Conservation (phyloP, 176 grass and related monocot species). For the Triticum monococcum region DNA sequence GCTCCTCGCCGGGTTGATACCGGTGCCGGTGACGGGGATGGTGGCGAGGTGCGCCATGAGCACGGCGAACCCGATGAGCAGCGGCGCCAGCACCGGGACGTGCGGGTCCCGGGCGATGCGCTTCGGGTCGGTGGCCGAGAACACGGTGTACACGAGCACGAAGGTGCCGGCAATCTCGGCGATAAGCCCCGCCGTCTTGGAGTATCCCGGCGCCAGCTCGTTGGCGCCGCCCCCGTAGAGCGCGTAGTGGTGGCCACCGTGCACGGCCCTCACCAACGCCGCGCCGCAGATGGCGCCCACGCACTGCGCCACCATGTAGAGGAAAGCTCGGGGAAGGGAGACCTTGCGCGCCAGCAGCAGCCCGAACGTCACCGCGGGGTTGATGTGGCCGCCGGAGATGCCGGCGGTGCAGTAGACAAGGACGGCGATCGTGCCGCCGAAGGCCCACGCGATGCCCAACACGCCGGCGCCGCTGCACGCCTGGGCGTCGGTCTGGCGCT, state of each 20-base stretch:
- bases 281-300: constrained; percentile 24
- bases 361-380: constrained; percentile 85
- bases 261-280: background rate
- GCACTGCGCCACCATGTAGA: constrained; percentile 32
- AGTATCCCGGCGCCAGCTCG: constrained; percentile 16
- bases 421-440: constrained; percentile 96
- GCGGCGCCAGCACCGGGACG: background rate
- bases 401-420: constrained; percentile 98
- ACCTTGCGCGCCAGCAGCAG: constrained; percentile 85
- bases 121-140: background rate
- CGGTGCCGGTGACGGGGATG: background rate
- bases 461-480: constrained; percentile 70
- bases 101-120: background rate
- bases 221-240: constrained; percentile 57
- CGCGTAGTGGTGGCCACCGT: background rate
- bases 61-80: background rate
- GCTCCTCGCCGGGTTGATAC: background rate
- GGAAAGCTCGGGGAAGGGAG: constrained; percentile 34
- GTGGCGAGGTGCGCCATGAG: background rate
- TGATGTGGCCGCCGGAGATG: constrained; percentile 88
- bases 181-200: background rate
- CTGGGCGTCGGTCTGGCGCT: background rate
- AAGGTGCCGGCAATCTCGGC: background rate
- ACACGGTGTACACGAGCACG: background rate
- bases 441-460: constrained; percentile 91